Base-by-base conservation (phyloP, 1,284 basidiomycete genomes). In the Ustilago shanxiensis region DNA sequence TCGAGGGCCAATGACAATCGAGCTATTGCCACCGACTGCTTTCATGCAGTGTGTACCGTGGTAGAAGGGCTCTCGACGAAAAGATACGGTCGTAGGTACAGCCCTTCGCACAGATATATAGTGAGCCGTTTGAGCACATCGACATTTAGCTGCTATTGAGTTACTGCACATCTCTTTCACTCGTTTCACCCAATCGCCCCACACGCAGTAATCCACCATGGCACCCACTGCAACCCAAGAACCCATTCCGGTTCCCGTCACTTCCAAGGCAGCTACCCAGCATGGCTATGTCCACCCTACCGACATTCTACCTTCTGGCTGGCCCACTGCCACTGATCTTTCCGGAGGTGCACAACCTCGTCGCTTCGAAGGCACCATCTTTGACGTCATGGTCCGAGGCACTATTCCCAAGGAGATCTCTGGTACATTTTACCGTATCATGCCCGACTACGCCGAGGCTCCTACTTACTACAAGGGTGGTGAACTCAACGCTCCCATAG, bases 371-470 rank as follows among this genome's bases (percentile, higher is more conserved):
- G 66, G 66, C 22, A 68, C 60, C 66, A 68, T 68, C 56, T 68
- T 62, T 22, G 66, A 62, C 29, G 66, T 62, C 26, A 68, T 68
- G 66, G 59, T 61, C 4, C 60, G 66, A 7, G 66, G 66, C 9
- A 44, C 54, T 24, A 68, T 68, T 49, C 66, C 66, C 39, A 68
- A 62, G 50, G 66, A 68, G 55, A 60, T 68, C 14, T 53, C 64
- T 47, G 72, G 72, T 14, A 74, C 72, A 2, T 74, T 74, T 24
- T 74, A 74, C 60, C 66, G 72, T 37, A 71, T 74, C 56, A 74
- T 74, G 72, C 72, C 72, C 18, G 72, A 74, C 58, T 71, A 63
- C 31, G 68, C 68, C 29, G 47, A 60, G 33, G 35, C 63, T 6
- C 66, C 60, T 14, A 63, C 69, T 29, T 60, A 62, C 57, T 57